Percentiles rank a stretch among this genome's conserved stretches.
Evolutionary conservation across 1,284 basidiomycete species (phyloP).

Genomic region (Pyrrhoderma noxium): DNA sequence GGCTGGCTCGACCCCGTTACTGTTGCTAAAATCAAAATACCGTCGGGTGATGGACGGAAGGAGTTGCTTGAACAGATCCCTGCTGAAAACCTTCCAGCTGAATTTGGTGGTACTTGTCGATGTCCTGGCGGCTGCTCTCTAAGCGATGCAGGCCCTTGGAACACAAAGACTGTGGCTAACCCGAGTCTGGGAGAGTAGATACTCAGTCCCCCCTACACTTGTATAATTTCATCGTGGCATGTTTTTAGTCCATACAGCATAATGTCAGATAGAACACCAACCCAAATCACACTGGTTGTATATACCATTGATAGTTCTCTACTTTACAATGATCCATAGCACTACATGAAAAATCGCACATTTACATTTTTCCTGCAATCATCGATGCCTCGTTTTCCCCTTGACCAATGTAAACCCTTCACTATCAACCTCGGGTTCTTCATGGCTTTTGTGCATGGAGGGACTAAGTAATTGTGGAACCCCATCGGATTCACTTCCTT

Average conservation of each 20-base stretch:
- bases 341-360: no score
- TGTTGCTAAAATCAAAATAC: constrained; percentile 81
- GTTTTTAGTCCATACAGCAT: no score
- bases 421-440: constrained; percentile 73
- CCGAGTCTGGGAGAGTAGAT: neutral
- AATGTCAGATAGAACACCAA: no score
- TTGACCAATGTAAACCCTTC: constrained; percentile 84
- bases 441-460: constrained; percentile 27
- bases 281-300: no score
- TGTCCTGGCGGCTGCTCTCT: constrained; percentile 70
- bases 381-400: constrained; percentile 39
- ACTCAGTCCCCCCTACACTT: neutral
- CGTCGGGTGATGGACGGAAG: constrained; percentile 55
- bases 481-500: constrained; percentile 33
- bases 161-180: constrained; percentile 24
- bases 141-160: constrained; percentile 94
- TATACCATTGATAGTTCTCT: no score
- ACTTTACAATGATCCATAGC: no score
- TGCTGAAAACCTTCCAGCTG: constrained; percentile 73
- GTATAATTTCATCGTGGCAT: no score
- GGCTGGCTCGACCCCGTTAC: constrained; percentile 95
- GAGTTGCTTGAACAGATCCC: constrained; percentile 77
- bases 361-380: no score
- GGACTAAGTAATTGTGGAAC: constrained; percentile 47
- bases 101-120: constrained; percentile 79